Conservation (phyloP, 1,284 basidiomycete genomes). For the Porodaedalea pini region DNA sequence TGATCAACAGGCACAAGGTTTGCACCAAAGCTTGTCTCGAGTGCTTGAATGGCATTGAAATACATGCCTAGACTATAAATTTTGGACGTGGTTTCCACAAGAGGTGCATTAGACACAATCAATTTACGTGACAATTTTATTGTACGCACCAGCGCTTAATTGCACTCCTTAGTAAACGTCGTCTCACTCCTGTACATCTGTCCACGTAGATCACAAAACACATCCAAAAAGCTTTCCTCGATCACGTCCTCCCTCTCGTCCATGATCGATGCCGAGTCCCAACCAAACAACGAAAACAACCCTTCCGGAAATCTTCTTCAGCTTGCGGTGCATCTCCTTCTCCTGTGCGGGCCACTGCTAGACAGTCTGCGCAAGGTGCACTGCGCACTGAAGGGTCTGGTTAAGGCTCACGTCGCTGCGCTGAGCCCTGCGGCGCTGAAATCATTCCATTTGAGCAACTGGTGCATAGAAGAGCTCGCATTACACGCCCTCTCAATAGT, state of each 20-base stretch:
- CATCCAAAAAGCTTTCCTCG: conserved; percentile 84
- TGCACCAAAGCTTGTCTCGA: no score
- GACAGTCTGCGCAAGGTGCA: conserved; percentile 63
- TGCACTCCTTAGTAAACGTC: conserved; percentile 78
- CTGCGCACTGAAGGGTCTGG: conserved; percentile 76
- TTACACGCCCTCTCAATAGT: no score
- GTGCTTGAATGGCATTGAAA: no score
- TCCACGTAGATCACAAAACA: conserved; percentile 85
- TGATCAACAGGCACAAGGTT: no score
- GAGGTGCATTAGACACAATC: background rate
- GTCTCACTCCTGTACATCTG: conserved; percentile 73
- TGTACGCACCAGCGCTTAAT: conserved; percentile 81
- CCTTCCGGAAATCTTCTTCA: conserved; percentile 76
- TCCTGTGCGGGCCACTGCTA: conserved; percentile 69
- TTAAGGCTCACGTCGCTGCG: no score
- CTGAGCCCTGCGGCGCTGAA: no score
- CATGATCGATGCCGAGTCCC: conserved; percentile 79
- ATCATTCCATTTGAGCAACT: no score
- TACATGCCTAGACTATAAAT: no score
- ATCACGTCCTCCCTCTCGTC: conserved; percentile 65
- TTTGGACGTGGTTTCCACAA: no score
- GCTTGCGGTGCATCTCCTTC: conserved; percentile 67
- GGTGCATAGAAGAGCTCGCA: no score
- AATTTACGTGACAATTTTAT: background rate
- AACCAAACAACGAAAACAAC: conserved; percentile 76